Evolutionary conservation across 2,329 filamentous ascomycete species (phyloP), one percentile per base, ranked within the genome.

Genomic region (Fusarium annulatum): DNA sequence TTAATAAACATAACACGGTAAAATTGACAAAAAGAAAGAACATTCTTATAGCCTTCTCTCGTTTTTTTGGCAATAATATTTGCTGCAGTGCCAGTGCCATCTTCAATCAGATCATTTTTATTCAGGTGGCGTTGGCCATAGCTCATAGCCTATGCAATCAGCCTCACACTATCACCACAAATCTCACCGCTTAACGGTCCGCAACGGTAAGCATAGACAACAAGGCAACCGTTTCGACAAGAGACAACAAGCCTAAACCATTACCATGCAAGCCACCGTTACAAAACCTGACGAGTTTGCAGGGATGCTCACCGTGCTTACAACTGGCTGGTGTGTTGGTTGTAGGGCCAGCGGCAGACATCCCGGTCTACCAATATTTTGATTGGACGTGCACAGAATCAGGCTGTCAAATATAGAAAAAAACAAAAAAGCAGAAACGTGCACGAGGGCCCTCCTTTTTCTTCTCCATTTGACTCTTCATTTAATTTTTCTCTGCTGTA

Each of bases 11-110:
- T 2, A 26, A 11, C 4, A 4, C 4, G 1, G 18, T 19, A 1
- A 9, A 26, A 14, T 19, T 19, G 39, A 38, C 36, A 38, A 36
- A 36, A 18, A 41, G 2, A 2, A 9, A 9, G 4, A 7, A 9
- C 5, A 21, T 12, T 6, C 11, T 21, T 7, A 8, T 21, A 21
- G 7, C 11, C 14, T 41, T 15, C 3, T 3, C 3, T 49, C 21
- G 0, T 34, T 23, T 23, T 10, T 26, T 26, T 26, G 26, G 1
- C 11, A 15, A 3, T 8, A 3, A 5, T 5, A 14, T 2, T 52
- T 2, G 0, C 11, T 12, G 16, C 4, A 10, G 9, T 26, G n/a
- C 14, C 2, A 5, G 2, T 7, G 9, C 6, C n/a, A 34, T 15
- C 11, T 15, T 23, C 4, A 14, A 34, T 34, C 16, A 23, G 30